Evolutionary conservation across 2,329 filamentous ascomycete species (phyloP), one percentile per base, ranked within the genome.

Genomic region (Penicillium hesseltinei): DNA sequence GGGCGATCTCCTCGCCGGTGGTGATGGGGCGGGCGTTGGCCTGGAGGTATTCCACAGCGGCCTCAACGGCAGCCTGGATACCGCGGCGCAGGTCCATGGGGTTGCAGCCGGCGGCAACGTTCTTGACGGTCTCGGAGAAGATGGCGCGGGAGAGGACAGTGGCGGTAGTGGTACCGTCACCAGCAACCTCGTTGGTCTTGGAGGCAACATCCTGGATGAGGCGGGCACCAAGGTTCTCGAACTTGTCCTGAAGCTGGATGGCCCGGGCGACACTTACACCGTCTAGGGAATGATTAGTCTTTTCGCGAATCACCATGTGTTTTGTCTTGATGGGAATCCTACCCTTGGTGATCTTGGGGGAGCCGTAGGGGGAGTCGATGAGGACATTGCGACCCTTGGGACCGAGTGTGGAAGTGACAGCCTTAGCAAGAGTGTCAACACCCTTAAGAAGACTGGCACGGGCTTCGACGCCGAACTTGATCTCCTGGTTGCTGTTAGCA

Each of bases 81-180:
- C 94, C 94, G 71, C 94, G 89, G 78, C 94, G 89, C 73, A 99
- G 86, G 75, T 99, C 94, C 94, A 99, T 97, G 67, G 94, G 94
- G 84, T 99, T 99, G 89, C 94, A 99, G 74, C 94, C 94, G 63
- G 94, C 94, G 66, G 94, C 94, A 65, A 99, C 94, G 78, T 99
- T 99, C 89, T 99, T 99, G 77, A 97, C 94, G 54, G 93, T 97
- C 85, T 99, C 94, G 78, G 94, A 96, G 86, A 99, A 99, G 81
- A 99, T 99, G 77, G 92, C 90, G 70, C 92, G 91, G 69, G 92
- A 94, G 67, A 99, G 91, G 67, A 97, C 94, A 64, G 94, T 99
- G 65, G 94, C 94, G 66, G 92, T 96, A 66, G 94, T 99, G 71
- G 94, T 99, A 80, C 94, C 94, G 78, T 99, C 94, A 88, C 94